Evolutionary conservation across 179 eudicot species (phyloP), one percentile per base, ranked within the genome.

Genomic region (Sideroxylon spinosum): DNA sequence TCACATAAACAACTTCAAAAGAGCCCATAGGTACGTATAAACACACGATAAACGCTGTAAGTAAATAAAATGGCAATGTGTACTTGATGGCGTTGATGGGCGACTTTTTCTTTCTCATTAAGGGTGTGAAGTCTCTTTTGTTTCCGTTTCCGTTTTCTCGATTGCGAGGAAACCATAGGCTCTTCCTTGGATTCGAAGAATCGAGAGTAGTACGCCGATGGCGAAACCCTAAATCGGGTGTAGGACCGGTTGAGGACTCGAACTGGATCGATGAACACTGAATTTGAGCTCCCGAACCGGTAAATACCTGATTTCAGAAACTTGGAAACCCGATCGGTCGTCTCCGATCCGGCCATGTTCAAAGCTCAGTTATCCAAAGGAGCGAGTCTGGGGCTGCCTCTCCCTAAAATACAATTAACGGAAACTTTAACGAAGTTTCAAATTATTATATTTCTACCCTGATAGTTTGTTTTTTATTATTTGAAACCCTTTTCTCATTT

Each of bases 41-140:
- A 59, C 22, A 59, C 16, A 17, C 23, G 19, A 19, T 32, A 3
- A 10, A 44, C 46, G 44, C 8, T 37, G 44, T 37, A 1, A 9
- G 7, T 74, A 3, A 9, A 56, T 22, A 11, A 10, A 14, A 10
- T 62, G 46, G 70, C 60, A 70, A 62, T 62, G 3, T 37, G 0
- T 74, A 95, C 98, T 91, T 87, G 88, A 74, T 95, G 98, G 72
- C 98, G 97, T 68, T 74, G 86, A 61, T 95, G 91, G 56, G 98
- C 98, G 4, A 86, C 55, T 71, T 78, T 68, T 84, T 95, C 98
- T 53, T 85, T 87, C 65, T 88, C 85, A 71, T 95, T 95, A 60
- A 95, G 88, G 60, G 63, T 25, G 65, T 46, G 78, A 59, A 72
- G 56, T 26, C 73, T 73, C 59, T 81, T 81, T 74, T 63, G 52